A percentile compares a stretch with the other conserved stretches of the same genome.
phyloP scores from a whole-genome alignment of 495 filamentous ascomycete genomes.

The Podospora anserina region DNA sequence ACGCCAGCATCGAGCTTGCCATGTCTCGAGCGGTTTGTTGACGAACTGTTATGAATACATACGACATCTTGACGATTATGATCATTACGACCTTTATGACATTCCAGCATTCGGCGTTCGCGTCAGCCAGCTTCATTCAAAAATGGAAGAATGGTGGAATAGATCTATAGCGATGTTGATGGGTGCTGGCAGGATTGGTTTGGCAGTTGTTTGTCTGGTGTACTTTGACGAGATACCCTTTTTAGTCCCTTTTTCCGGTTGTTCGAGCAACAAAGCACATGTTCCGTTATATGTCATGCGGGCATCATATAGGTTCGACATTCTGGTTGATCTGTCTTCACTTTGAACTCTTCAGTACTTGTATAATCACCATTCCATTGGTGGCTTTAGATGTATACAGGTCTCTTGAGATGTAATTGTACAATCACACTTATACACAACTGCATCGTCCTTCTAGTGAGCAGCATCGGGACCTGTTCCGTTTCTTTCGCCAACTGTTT shows the following conservation, averaged over 20 bases:
- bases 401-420: background rate
- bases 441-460: slow-evolving; percentile 14
- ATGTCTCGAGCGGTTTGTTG: slow-evolving; percentile 33
- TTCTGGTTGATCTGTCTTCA: background rate
- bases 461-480: slow-evolving; percentile 40
- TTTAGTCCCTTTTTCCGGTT: background rate
- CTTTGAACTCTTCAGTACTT: background rate
- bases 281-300: background rate
- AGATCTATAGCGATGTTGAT: background rate
- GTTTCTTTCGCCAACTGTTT: slow-evolving; percentile 50
- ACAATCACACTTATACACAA: background rate
- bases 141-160: background rate
- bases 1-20: slow-evolving; percentile 50
- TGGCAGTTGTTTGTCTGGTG: background rate
- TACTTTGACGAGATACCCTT: background rate
- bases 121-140: background rate
- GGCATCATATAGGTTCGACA: background rate
- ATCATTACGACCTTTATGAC: slow-evolving; percentile 1
- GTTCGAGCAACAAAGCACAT: background rate
- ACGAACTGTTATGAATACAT: slow-evolving; percentile 2
- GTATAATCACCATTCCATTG: background rate
- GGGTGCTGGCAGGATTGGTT: background rate
- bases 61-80: background rate
- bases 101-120: background rate
- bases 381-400: no score